phyloP scores from a whole-genome alignment of 2,329 filamentous ascomycete species.

The Fulvia fulva region DNA sequence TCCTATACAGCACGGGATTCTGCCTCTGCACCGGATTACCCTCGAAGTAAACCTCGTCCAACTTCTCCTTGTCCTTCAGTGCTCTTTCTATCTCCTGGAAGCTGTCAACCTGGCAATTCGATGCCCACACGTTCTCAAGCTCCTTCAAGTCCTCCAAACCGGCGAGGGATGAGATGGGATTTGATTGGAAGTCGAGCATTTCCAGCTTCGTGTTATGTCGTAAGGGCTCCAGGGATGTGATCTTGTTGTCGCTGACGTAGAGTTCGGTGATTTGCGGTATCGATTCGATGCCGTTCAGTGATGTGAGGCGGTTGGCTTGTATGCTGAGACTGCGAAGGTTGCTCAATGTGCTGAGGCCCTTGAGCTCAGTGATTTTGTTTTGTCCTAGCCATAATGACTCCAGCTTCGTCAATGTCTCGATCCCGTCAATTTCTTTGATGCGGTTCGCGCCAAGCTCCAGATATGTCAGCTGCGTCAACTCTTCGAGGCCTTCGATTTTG shows the following conservation, averaged over 20 bases:
- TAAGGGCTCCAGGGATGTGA: constrained; percentile 72
- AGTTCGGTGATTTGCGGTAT: constrained; percentile 81
- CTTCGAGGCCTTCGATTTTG: constrained; percentile 78
- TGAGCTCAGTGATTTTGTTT: constrained; percentile 88
- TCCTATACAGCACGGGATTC: constrained; percentile 81
- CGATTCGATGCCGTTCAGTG: constrained; percentile 69
- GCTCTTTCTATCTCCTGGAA: constrained; percentile 79
- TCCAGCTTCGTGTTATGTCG: constrained; percentile 54
- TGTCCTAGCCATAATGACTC: constrained; percentile 92
- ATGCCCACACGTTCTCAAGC: constrained; percentile 91
- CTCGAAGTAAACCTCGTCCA: constrained; percentile 94
- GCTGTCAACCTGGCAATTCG: constrained; percentile 75
- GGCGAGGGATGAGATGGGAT: constrained; percentile 70
- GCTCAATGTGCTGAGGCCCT: constrained; percentile 67
- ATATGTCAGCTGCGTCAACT: constrained; percentile 69
- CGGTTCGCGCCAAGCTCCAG: constrained; percentile 90
- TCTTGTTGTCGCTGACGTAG: constrained; percentile 92
- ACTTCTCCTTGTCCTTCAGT: constrained; percentile 69
- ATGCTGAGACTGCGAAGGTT: constrained; percentile 87
- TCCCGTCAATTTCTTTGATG: constrained; percentile 81
- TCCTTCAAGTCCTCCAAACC: constrained; percentile 66
- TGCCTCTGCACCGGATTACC: constrained; percentile 82
- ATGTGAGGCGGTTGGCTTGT: constrained; percentile 86
- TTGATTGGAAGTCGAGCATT: constrained; percentile 85
- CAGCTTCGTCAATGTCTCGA: constrained; percentile 72